phyloP scores from a whole-genome alignment of 2,329 filamentous ascomycete species.

The Penicillium sp. region DNA sequence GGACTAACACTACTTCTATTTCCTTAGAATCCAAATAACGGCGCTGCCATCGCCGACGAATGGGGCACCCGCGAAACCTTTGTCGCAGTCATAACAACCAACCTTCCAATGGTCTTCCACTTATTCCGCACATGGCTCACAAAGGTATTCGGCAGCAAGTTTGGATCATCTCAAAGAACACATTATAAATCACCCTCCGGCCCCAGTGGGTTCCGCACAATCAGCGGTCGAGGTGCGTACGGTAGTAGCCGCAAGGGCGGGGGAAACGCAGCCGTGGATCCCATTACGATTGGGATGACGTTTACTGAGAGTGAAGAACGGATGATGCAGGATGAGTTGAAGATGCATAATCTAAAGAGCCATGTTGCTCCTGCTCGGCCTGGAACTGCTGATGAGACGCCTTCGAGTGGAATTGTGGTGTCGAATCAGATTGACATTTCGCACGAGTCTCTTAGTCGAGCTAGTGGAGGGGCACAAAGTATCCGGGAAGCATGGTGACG shows the following conservation, averaged over 20 bases:
- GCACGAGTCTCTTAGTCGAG: constrained; percentile 19
- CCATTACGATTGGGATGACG: constrained; percentile 41
- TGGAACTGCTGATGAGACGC: constrained; percentile 5
- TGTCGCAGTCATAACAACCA: constrained; percentile 43
- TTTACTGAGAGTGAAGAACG: constrained; percentile 51
- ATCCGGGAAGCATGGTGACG: constrained; percentile 7
- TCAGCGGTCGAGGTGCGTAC: constrained; percentile 27
- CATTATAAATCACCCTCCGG: constrained; percentile 43
- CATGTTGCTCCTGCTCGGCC: constrained; percentile 18
- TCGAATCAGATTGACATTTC: constrained; percentile 48
- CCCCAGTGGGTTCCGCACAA: constrained; percentile 21
- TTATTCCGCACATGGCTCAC: constrained; percentile 47
- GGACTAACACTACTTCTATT: not conserved
- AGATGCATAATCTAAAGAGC: constrained; percentile 43
- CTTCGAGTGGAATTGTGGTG: constrained; percentile 43
- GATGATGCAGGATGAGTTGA: constrained; percentile 48
- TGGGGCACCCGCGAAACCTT: constrained; percentile 48
- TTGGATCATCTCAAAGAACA: constrained; percentile 44
- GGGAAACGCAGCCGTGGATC: constrained; percentile 38
- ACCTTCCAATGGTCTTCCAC: constrained; percentile 46
- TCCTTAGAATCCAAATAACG: constrained; percentile 33
- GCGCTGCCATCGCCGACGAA: constrained; percentile 37
- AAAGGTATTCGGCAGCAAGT: constrained; percentile 42
- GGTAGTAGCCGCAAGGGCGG: constrained; percentile 34
- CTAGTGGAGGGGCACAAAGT: not conserved